Evolutionary conservation across 2,329 filamentous ascomycete genomes (phyloP).

Genomic region (Scolecobasidium constrictum): DNA sequence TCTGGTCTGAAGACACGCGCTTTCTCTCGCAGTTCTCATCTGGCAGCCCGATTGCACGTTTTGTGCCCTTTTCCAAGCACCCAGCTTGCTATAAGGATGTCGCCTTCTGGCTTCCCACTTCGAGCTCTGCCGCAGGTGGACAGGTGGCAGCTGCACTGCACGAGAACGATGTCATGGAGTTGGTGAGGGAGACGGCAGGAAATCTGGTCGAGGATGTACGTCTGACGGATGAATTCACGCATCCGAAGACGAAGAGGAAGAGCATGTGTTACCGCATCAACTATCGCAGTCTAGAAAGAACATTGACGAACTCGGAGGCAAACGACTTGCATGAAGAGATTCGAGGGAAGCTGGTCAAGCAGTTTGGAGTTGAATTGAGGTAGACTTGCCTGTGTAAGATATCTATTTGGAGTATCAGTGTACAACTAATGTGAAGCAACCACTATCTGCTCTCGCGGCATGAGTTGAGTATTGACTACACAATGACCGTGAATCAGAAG

Average conservation of each 20-base stretch:
- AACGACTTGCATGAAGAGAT: conserved; percentile 67
- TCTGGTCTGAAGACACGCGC: conserved; percentile 79
- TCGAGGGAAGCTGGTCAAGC: conserved; percentile 50
- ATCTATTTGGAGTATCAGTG: no score
- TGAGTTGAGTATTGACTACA: no score
- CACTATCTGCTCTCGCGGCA: no score
- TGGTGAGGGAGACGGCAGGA: conserved; percentile 72
- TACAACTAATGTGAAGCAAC: no score
- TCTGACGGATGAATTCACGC: conserved; percentile 75
- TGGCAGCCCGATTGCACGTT: conserved; percentile 41
- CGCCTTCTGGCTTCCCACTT: conserved; percentile 67
- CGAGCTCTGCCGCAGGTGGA: conserved; percentile 24
- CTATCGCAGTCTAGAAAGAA: conserved; percentile 86
- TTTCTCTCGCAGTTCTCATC: conserved; percentile 73
- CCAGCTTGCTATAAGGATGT: conserved; percentile 86
- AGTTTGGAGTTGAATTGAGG: conserved; percentile 70
- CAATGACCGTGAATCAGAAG: no score
- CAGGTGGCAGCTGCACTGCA: conserved; percentile 46
- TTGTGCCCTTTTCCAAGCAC: conserved; percentile 82
- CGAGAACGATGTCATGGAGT: conserved; percentile 96
- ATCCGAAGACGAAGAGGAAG: conserved; percentile 71
- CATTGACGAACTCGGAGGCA: conserved; percentile 71
- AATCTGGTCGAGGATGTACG: conserved; percentile 80
- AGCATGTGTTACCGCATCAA: conserved; percentile 90
- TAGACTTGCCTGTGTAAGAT: no score